Evolutionary conservation across 2,329 filamentous ascomycete species (phyloP).

Genomic region (Colletotrichum paranaense): DNA sequence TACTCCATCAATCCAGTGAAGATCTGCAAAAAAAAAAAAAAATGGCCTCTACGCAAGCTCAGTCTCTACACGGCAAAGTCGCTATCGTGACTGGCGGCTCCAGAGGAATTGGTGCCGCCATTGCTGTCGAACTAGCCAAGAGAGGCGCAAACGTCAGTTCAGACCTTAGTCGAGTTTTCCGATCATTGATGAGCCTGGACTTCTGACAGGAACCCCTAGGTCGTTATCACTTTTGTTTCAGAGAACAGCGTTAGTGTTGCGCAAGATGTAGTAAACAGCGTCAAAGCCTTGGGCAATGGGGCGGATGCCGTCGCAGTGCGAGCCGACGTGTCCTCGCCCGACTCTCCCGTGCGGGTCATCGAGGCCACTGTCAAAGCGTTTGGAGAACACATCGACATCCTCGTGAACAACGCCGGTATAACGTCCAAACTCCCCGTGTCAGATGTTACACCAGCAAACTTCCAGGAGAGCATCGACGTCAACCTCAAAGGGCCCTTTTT

Average conservation of each 20-base stretch:
- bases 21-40: not conserved
- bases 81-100: slow-evolving; percentile 46
- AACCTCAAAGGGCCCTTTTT: slow-evolving; percentile 22
- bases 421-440: not conserved
- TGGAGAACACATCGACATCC: slow-evolving; percentile 19
- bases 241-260: not conserved
- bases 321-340: slow-evolving; percentile 1
- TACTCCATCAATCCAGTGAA: not conserved
- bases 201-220: not conserved
- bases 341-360: not conserved
- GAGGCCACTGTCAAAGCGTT: not conserved
- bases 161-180: not conserved
- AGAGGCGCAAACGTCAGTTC: slow-evolving; percentile 54
- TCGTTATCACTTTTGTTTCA: not conserved
- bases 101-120: slow-evolving; percentile 68
- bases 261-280: not conserved
- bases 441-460: slow-evolving; percentile 1
- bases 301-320: not conserved
- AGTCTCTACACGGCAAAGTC: slow-evolving; percentile 42
- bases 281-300: not conserved
- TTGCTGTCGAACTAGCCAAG: slow-evolving; percentile 66
- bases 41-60: not conserved
- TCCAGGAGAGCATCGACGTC: not conserved
- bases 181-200: not conserved
- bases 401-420: slow-evolving; percentile 26